Percentiles rank a stretch among this genome's conserved stretches.
Conservation (phyloP, 495 filamentous ascomycete species). For the Neurospora pannonica region DNA sequence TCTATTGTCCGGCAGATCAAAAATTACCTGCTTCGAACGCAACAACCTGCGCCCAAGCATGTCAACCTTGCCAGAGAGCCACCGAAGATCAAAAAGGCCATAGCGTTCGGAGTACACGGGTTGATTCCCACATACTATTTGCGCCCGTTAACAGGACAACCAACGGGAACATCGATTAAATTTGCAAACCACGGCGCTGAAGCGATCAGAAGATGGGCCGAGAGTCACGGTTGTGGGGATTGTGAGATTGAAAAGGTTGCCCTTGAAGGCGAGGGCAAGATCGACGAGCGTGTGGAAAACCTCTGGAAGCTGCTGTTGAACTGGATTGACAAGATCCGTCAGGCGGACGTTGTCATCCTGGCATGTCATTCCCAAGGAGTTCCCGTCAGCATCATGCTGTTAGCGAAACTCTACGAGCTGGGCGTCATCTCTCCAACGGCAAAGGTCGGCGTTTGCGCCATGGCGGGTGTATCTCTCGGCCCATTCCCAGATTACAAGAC, state of each 20-base stretch:
- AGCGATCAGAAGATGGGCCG: constrained; percentile 73
- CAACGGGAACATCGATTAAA: constrained; percentile 86
- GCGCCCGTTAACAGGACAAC: constrained; percentile 81
- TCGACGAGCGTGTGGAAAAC: constrained; percentile 77
- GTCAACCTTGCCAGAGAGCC: constrained; percentile 61
- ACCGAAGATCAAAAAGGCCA: constrained; percentile 65
- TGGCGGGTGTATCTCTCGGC: constrained; percentile 88
- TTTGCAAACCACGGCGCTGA: constrained; percentile 85
- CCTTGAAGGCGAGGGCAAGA: constrained; percentile 95
- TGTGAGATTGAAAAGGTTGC: constrained; percentile 82
- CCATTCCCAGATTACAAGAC: constrained; percentile 84
- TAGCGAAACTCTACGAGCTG: constrained; percentile 80
- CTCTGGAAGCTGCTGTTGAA: constrained; percentile 92
- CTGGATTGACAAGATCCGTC: constrained; percentile 84
- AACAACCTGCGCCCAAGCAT: constrained; percentile 55
- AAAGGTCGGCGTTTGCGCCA: constrained; percentile 74
- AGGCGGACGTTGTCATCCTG: constrained; percentile 80
- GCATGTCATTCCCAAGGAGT: constrained; percentile 95
- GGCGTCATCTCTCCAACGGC: constrained; percentile 54
- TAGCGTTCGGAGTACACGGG: constrained; percentile 92
- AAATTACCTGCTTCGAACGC: constrained; percentile 52
- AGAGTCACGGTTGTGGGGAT: constrained; percentile 52
- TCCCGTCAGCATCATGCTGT: constrained; percentile 85
- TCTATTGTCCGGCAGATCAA: constrained; percentile 65
- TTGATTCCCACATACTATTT: constrained; percentile 82